Base-by-base conservation (phyloP, 306 rosid genomes). In the Ochetophila trinervis region DNA sequence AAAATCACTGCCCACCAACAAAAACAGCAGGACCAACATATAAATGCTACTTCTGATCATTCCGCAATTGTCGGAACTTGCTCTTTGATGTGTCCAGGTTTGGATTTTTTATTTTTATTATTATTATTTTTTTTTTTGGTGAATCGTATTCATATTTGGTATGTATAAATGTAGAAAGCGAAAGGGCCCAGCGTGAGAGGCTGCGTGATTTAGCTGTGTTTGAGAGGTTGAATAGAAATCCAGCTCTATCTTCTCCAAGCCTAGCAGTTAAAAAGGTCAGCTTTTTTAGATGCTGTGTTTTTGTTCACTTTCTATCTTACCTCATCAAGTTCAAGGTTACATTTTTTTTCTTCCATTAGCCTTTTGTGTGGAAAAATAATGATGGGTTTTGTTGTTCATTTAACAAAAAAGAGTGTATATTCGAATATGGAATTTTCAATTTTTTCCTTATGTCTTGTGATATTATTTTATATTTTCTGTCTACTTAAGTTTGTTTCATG, bases 21-120 rank as follows among this genome's bases (percentile, higher is more conserved):
- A 35, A 62, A 21, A 55, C 78, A 50, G 10, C 45, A 48, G 24
- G 68, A 59, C 14, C 75, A 22, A 19, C 59, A 56, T 30, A 62
- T 54, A 4, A 67, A 72, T 51, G 21, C 34, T 17, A 47, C 65
- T 21, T 80, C 85, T 60, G 34, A 72, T 72, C 68, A 51, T 62
- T 73, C 67, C 67, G 30, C 67, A 75, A 58, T 86, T 21, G 70
- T 78, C 53, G 96, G 93, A 32, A 79, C 88, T 57, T 92, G 98
- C 77, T 77, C 91, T 65, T 76, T 76, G 53, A 87, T 89, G 98
- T 92, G 98, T 79, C 91, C 96, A 74, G 98, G 98, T 91, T 24
- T 44, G 15, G 45, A 53, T 66, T n/a, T 37, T 9, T 11, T 5
- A 14, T 30, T 30, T 10, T 1, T 2, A 44, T 21, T 6, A n/a